Conservation (phyloP, 2,329 filamentous ascomycete species). For the Raffaelea arxii region DNA sequence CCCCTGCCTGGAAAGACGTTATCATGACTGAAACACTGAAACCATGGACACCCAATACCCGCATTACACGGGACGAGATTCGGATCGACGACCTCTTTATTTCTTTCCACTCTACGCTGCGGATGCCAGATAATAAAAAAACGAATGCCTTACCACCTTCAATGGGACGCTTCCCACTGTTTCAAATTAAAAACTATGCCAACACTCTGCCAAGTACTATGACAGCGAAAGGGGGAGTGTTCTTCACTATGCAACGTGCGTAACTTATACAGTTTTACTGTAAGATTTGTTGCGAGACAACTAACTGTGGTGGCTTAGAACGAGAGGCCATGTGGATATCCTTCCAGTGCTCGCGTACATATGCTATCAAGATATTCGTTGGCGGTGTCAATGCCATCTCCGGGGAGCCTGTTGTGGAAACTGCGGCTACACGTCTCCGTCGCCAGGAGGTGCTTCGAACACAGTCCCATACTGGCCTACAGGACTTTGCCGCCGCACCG, state of each 20-base stretch:
- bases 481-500: conserved; percentile 6
- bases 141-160: conserved; percentile 23
- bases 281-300: background rate
- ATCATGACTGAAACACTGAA: background rate
- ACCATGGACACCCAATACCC: background rate
- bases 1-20: no score
- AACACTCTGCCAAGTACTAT: background rate
- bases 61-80: background rate
- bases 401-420: conserved; percentile 2
- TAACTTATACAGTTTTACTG: background rate
- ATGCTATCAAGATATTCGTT: conserved; percentile 5
- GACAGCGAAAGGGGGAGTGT: conserved; percentile 4
- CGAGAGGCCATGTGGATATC: conserved; percentile 8
- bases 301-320: background rate
- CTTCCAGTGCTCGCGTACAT: background rate
- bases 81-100: conserved; percentile 19
- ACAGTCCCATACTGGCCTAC: background rate
- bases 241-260: conserved; percentile 8
- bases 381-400: conserved; percentile 8
- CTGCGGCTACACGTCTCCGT: background rate
- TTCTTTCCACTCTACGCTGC: conserved; percentile 28
- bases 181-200: background rate
- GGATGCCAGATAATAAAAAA: conserved; percentile 29
- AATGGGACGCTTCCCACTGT: conserved; percentile 24
- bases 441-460: background rate